phyloP scores from a whole-genome alignment of 2,329 filamentous ascomycete species.

The Paraphaeosphaeria minitans region DNA sequence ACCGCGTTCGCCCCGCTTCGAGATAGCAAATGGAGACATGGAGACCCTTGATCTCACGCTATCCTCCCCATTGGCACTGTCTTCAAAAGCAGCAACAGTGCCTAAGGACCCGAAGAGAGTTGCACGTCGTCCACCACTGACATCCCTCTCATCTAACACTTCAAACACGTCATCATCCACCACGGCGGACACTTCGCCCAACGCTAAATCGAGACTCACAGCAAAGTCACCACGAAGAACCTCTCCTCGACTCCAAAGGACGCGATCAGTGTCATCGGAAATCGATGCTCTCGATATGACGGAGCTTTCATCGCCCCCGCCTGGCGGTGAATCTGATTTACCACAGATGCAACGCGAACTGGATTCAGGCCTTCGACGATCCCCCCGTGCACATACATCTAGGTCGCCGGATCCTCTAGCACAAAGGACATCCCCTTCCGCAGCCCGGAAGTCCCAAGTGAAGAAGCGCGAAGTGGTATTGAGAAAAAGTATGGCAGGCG shows the following conservation, averaged over 20 bases:
- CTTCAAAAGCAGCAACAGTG: background rate
- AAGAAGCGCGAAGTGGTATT: conserved; percentile 39
- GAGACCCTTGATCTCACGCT: conserved; percentile 40
- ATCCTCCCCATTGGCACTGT: conserved; percentile 24
- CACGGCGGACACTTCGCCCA: conserved; percentile 8
- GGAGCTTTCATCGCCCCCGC: conserved; percentile 12
- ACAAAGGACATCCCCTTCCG: conserved; percentile 21
- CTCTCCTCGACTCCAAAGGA: conserved; percentile 28
- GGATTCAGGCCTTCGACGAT: conserved; percentile 22
- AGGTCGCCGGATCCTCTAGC: conserved; percentile 9
- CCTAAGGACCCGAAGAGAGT: background rate
- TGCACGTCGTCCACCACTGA: conserved; percentile 27
- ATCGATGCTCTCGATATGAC: conserved; percentile 11
- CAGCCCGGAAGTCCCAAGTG: conserved; percentile 37
- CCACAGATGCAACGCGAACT: background rate
- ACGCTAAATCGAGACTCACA: conserved; percentile 1
- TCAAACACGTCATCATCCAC: conserved; percentile 19
- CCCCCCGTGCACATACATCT: conserved; percentile 25
- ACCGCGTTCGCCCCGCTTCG: conserved; percentile 24
- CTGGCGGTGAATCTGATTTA: background rate
- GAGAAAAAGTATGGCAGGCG: conserved; percentile 38
- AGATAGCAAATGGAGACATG: conserved; percentile 18
- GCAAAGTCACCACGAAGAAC: conserved; percentile 18
- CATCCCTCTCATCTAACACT: conserved; percentile 34
- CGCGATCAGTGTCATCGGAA: conserved; percentile 16